A percentile compares a stretch with the other conserved stretches of the same genome.
phyloP scores from a whole-genome alignment of 1,284 basidiomycete genomes.

The Leccinum subatratum region DNA sequence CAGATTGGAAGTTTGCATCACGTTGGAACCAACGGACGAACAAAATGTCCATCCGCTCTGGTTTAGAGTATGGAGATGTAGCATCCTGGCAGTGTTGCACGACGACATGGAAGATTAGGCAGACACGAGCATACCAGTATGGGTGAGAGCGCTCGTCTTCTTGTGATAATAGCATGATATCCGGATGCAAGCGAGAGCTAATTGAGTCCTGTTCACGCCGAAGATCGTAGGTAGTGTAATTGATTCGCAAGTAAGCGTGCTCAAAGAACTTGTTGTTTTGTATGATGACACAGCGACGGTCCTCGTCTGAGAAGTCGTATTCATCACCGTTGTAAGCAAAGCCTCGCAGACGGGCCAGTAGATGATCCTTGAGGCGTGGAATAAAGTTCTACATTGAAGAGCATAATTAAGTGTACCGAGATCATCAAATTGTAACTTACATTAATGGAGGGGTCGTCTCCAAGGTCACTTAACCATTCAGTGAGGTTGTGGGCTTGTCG shows the following conservation, averaged over 20 bases:
- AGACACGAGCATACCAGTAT: conserved; percentile 32
- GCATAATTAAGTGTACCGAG: conserved; percentile 10
- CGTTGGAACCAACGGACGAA: neutral
- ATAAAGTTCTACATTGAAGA: conserved; percentile 26
- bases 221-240: conserved; percentile 15
- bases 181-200: conserved; percentile 9
- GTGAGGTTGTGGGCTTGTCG: neutral
- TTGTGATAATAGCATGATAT: conserved; percentile 17
- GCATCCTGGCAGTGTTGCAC: conserved; percentile 11
- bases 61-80: neutral
- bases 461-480: neutral
- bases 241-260: neutral
- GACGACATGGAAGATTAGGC: conserved; percentile 18
- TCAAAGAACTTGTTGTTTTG: neutral
- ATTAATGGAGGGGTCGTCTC: neutral
- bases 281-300: neutral
- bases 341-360: neutral
- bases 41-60: neutral
- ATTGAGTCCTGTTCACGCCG: conserved; percentile 25
- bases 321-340: neutral
- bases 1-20: neutral
- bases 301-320: neutral
- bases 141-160: conserved; percentile 21
- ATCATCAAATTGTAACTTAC: conserved; percentile 9
- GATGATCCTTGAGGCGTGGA: neutral